phyloP scores from a whole-genome alignment of 345 rosid genomes.

The Carallia pectinifolia region DNA sequence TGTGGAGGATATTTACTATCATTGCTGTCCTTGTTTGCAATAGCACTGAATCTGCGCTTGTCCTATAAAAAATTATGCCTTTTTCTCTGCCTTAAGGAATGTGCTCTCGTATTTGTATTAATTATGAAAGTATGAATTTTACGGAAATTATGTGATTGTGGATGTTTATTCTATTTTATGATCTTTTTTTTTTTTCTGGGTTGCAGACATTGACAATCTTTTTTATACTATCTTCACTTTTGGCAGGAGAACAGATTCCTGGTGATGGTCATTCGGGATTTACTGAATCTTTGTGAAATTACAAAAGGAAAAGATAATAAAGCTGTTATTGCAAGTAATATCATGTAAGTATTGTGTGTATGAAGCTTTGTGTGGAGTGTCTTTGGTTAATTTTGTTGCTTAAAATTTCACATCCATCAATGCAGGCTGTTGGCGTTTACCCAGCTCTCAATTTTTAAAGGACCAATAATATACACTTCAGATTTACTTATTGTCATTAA shows the following conservation, averaged over 20 bases:
- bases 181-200: not conserved
- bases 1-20: no score
- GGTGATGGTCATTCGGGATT: conserved; percentile 97
- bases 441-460: not conserved
- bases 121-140: no score
- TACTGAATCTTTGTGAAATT: conserved; percentile 93
- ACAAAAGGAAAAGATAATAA: conserved; percentile 98
- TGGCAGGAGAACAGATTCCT: conserved; percentile 96
- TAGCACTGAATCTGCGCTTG: no score
- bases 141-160: no score
- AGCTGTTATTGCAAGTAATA: conserved; percentile 98
- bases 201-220: not conserved
- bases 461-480: no score
- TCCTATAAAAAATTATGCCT: no score
- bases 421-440: not conserved
- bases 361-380: not conserved
- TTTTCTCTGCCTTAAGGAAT: no score
- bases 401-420: not conserved
- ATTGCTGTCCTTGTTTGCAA: no score
- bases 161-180: not conserved
- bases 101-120: no score
- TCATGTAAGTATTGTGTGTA: conserved; percentile 62
- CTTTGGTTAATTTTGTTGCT: not conserved
- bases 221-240: conserved; percentile 3
- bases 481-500: no score